Evolutionary conservation across 2,329 filamentous ascomycete species (phyloP), one percentile per base, ranked within the genome.

Genomic region (Dactylellina cionopaga): DNA sequence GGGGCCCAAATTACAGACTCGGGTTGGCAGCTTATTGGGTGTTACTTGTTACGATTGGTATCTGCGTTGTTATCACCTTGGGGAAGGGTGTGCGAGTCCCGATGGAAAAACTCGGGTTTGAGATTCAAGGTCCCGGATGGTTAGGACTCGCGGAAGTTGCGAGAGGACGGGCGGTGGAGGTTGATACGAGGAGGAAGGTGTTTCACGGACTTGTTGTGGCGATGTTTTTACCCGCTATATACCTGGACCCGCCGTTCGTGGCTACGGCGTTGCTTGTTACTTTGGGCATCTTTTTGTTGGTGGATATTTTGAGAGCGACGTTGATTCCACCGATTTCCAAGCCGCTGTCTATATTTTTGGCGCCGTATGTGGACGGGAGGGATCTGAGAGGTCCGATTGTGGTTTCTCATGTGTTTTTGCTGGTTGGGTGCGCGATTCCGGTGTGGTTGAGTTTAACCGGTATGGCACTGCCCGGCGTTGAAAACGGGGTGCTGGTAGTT

Each of bases 161-260:
- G 9, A 96, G 91, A 76, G 91, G 90, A 1, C 89, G 95, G n/a
- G 91, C 90, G 39, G 83, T 88, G 2, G 93, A 97, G 81, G 94
- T 99, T 47, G 95, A 99, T 81, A 99, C 95, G 0, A 87, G 95
- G 52, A 88, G 95, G 54, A 99, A 99, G 80, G 91, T 98, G 22
- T 99, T 99, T 80, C 95, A 99, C 80, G 96, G 96, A 76, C 96
- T 94, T 85, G 98, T 98, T 90, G 94, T 98, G 5, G 88, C 88
- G 63, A 97, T 99, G 92, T 89, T 99, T 63, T 84, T 98, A 1
- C 93, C 95, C 0, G 88, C 91, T 0, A 91, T 90, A 1, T 97
- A 88, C 79, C 82, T 98, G 74, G 95, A 99, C 79, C 94, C 95
- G 0, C 85, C 89, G 39, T 98, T 92, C 80, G 88, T 89, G 52